Evolutionary conservation across 352 stramenopile genomes (phyloP).

Genomic region (Globisporangium barbulae): DNA sequence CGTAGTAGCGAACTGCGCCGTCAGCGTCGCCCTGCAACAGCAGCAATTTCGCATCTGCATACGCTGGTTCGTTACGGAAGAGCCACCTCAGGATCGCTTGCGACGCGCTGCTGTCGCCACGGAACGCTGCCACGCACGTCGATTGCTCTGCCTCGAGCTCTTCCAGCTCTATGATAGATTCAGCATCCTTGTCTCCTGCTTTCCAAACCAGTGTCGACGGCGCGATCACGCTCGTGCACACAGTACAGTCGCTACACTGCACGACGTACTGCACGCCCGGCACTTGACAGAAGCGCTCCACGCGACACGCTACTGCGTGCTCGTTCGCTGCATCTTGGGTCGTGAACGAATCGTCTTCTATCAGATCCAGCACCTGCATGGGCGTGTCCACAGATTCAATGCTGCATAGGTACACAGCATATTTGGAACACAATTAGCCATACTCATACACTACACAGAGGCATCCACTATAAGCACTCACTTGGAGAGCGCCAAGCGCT

Average conservation of each 20-base stretch:
- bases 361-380: conserved; percentile 9
- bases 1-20: conserved; percentile 39
- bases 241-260: conserved; percentile 21
- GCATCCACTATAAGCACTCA: neutral
- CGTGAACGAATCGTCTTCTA: conserved; percentile 5
- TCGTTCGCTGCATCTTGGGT: neutral
- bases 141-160: conserved; percentile 68
- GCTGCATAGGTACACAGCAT: neutral
- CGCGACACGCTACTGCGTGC: neutral
- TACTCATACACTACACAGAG: neutral
- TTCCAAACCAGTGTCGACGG: conserved; percentile 47
- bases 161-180: conserved; percentile 31
- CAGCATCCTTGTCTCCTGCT: neutral
- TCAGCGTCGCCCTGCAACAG: conserved; percentile 66
- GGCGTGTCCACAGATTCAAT: conserved; percentile 6
- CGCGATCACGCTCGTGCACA: conserved; percentile 50
- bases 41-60: conserved; percentile 13
- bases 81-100: conserved; percentile 26
- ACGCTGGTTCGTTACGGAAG: conserved; percentile 16
- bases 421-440: neutral
- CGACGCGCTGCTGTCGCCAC: conserved; percentile 13
- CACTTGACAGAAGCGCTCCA: conserved; percentile 27
- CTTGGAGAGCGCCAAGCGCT: conserved; percentile 4
- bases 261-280: conserved; percentile 37
- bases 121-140: conserved; percentile 31